phyloP scores from a whole-genome alignment of 495 filamentous ascomycete species.

The Staphylotrichum tortipilum region DNA sequence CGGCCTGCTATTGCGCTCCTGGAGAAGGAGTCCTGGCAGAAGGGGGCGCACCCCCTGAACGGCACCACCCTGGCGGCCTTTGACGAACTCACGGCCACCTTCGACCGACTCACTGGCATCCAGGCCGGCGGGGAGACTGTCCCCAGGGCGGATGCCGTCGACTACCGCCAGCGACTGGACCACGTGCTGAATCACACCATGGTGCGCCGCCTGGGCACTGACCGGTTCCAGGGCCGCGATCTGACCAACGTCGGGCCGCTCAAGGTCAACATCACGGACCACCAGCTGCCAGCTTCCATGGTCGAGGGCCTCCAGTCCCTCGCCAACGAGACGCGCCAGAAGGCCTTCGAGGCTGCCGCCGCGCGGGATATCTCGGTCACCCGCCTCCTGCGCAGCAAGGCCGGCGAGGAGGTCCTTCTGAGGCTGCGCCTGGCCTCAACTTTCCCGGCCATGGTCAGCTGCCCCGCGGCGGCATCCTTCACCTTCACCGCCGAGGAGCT shows the following conservation, averaged over 20 bases:
- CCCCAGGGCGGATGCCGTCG: background rate
- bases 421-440: conserved; percentile 18
- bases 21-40: conserved; percentile 6
- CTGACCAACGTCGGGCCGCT: conserved; percentile 19
- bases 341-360: background rate
- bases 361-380: background rate
- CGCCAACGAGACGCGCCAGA: background rate
- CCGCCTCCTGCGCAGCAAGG: conserved; percentile 5
- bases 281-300: conserved; percentile 5
- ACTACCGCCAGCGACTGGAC: conserved; percentile 13
- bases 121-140: conserved; percentile 7
- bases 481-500: conserved; percentile 11
- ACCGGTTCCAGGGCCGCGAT: conserved; percentile 13
- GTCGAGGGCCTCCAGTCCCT: background rate
- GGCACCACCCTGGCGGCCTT: conserved; percentile 2
- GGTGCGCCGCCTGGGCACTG: conserved; percentile 20
- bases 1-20: conserved; percentile 7
- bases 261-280: conserved; percentile 19
- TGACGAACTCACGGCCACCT: conserved; percentile 8
- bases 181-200: conserved; percentile 13
- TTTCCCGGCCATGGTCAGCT: conserved; percentile 13
- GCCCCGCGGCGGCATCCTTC: conserved; percentile 2
- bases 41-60: background rate
- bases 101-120: background rate
- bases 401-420: conserved; percentile 7